Conservation (phyloP, 306 rosid genomes). For the Astragalus glycyphyllos region DNA sequence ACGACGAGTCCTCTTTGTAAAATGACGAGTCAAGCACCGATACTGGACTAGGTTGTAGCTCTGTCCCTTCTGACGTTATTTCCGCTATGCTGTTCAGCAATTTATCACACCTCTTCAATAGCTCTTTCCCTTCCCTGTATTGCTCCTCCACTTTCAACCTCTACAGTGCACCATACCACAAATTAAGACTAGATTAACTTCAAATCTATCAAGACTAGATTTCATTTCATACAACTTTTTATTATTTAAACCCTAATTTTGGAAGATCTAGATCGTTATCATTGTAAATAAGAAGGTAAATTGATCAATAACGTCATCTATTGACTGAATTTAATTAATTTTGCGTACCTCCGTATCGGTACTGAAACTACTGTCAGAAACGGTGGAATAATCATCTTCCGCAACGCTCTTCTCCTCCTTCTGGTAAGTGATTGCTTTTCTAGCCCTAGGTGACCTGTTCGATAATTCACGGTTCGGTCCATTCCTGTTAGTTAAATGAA, state of each 20-base stretch:
- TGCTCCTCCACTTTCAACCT: slow-evolving; percentile 63
- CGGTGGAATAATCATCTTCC: slow-evolving; percentile 77
- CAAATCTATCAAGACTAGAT: neutral
- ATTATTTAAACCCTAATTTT: too few species aligned
- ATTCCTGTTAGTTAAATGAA: slow-evolving; percentile 54
- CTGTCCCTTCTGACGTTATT: slow-evolving; percentile 62
- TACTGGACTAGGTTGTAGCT: slow-evolving; percentile 90
- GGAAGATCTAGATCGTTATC: too few species aligned
- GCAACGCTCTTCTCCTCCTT: slow-evolving; percentile 41
- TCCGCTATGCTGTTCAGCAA: slow-evolving; percentile 84
- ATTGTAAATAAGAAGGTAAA: neutral
- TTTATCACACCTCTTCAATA: slow-evolving; percentile 84
- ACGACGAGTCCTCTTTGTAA: slow-evolving; percentile 76
- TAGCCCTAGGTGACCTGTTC: slow-evolving; percentile 62
- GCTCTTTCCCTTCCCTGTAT: slow-evolving; percentile 66
- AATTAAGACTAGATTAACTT: too few species aligned
- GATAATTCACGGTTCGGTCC: slow-evolving; percentile 49
- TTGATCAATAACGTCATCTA: neutral
- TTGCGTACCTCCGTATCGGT: slow-evolving; percentile 73
- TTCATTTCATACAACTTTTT: too few species aligned
- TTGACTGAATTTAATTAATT: neutral
- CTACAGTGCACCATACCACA: slow-evolving; percentile 43
- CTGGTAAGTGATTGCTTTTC: slow-evolving; percentile 39
- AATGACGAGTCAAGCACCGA: slow-evolving; percentile 91
- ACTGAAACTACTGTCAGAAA: slow-evolving; percentile 80